Percentiles rank a stretch among this genome's conserved stretches.
Conservation (phyloP, 169 alveolate genomes). For the Plasmodium billcollinsi region DNA sequence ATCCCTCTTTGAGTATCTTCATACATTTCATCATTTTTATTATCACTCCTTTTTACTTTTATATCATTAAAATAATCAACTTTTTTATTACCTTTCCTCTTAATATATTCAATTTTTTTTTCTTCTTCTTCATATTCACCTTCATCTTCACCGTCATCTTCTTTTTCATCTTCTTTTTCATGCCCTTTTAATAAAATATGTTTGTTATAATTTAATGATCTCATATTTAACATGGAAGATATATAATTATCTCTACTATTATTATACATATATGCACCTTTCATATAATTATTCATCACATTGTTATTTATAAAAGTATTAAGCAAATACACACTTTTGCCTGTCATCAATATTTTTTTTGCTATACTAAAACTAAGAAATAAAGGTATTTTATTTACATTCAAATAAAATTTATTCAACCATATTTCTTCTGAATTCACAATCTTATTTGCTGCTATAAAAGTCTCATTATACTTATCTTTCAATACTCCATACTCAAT, state of each 20-base stretch:
- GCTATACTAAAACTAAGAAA: conserved; percentile 45
- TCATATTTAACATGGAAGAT: too few species aligned
- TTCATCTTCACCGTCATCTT: too few species aligned
- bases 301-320: conserved; percentile 13
- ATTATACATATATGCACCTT: background rate
- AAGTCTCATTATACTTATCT: conserved; percentile 62
- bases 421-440: conserved; percentile 55
- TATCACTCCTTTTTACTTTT: too few species aligned
- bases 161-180: too few species aligned
- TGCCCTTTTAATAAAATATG: too few species aligned
- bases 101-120: too few species aligned
- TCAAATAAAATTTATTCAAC: conserved; percentile 41
- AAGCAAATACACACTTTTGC: conserved; percentile 53
- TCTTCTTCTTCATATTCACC: too few species aligned
- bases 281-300: background rate
- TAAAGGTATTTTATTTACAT: conserved; percentile 35
- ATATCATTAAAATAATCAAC: too few species aligned
- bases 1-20: too few species aligned
- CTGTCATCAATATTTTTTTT: conserved; percentile 39
- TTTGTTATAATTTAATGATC: too few species aligned
- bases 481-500: conserved; percentile 31
- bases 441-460: conserved; percentile 34
- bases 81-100: too few species aligned
- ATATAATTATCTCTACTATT: background rate
- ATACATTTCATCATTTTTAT: too few species aligned